A percentile compares a stretch with the other conserved stretches of the same genome.
Conservation (phyloP, 495 filamentous ascomycete genomes). For the Tuber magnatum region DNA sequence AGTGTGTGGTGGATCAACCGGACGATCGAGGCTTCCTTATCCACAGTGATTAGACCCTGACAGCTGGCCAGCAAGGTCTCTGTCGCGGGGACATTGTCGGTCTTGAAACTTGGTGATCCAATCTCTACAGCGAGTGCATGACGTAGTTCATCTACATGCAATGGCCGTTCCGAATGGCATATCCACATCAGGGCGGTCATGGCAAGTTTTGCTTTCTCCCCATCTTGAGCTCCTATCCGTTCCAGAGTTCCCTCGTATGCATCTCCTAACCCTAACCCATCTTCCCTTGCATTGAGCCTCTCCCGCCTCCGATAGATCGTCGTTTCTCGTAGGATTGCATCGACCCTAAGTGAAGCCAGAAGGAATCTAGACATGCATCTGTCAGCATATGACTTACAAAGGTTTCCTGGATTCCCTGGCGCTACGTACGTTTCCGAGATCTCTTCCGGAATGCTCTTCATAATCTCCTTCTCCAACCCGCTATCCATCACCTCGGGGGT, state of each 20-base stretch:
- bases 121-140: neutral
- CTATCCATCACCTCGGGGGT: neutral
- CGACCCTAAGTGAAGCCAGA: neutral
- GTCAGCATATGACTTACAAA: neutral
- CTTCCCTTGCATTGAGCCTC: neutral
- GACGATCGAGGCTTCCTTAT: neutral
- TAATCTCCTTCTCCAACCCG: neutral
- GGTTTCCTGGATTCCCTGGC: neutral
- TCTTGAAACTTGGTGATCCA: neutral
- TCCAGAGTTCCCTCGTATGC: neutral
- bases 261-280: neutral
- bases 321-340: neutral
- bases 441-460: neutral
- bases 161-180: neutral
- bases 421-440: neutral
- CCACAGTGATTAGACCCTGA: neutral
- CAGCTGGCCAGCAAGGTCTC: neutral
- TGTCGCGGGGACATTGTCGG: neutral
- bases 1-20: neutral
- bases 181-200: neutral
- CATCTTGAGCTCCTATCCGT: neutral
- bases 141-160: neutral
- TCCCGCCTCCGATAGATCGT: neutral
- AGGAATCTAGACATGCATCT: neutral
- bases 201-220: neutral